phyloP scores from a whole-genome alignment of 257 asterid species.

The Plantago elongata region DNA sequence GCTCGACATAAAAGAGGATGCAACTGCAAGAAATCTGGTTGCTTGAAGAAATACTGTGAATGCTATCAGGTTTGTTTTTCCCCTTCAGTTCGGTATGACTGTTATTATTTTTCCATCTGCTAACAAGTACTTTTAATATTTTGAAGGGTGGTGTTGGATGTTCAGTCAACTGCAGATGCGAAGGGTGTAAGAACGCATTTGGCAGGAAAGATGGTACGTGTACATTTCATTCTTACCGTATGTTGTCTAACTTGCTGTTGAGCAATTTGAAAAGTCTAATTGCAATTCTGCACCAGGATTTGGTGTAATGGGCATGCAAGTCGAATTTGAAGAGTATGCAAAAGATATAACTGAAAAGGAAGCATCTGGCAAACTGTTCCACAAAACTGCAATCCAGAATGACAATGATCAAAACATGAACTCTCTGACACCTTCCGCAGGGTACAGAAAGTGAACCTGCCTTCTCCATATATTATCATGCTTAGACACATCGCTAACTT shows the following conservation, averaged over 20 bases:
- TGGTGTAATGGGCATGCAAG: constrained; percentile 45
- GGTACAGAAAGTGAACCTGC: constrained; percentile 33
- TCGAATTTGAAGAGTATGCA: constrained; percentile 66
- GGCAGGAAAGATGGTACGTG: constrained; percentile 86
- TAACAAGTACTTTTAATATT: constrained; percentile 7
- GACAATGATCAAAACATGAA: constrained; percentile 50
- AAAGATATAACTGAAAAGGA: constrained; percentile 36
- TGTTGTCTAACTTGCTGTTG: not conserved
- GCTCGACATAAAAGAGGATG: constrained; percentile 99
- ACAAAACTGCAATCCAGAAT: constrained; percentile 30
- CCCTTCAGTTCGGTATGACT: constrained; percentile 5
- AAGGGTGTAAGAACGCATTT: constrained; percentile 85
- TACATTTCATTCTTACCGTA: not conserved
- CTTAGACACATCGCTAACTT: not conserved
- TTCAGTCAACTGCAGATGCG: constrained; percentile 92
- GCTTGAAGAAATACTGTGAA: constrained; percentile 95
- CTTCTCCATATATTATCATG: not conserved
- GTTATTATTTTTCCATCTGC: constrained; percentile 21
- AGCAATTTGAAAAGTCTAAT: not conserved
- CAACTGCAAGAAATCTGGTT: constrained; percentile 96
- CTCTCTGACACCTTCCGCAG: constrained; percentile 60
- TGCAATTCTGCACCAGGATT: constrained; percentile 29
- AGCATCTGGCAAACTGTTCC: constrained; percentile 26
- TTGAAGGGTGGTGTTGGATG: constrained; percentile 93
- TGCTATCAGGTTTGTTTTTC: constrained; percentile 79